phyloP scores from a whole-genome alignment of 179 eudicot genomes.

The Carnegiea gigantea region DNA sequence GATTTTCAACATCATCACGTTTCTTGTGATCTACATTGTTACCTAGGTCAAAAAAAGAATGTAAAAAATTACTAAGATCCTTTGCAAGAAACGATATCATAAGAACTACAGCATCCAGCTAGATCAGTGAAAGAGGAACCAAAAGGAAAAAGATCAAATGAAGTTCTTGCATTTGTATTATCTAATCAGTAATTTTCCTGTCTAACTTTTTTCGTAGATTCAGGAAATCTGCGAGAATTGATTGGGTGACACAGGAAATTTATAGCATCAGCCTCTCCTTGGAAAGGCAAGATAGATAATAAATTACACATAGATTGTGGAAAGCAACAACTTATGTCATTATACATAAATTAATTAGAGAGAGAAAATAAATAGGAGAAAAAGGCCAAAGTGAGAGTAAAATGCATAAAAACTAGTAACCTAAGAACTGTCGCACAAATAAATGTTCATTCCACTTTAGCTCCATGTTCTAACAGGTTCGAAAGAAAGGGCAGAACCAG shows the following conservation, averaged over 20 bases:
- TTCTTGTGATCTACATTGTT: constrained; percentile 29
- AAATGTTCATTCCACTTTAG: too few relatives aligned
- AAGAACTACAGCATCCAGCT: neutral
- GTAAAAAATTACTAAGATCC: neutral
- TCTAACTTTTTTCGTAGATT: neutral
- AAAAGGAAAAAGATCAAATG: too few relatives aligned
- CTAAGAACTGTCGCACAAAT: too few relatives aligned
- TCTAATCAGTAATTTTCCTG: neutral
- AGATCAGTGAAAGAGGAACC: neutral
- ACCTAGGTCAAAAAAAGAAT: constrained; percentile 27
- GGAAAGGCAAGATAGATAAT: too few relatives aligned
- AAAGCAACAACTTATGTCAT: too few relatives aligned
- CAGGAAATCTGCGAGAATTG: neutral
- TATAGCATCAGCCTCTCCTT: too few relatives aligned
- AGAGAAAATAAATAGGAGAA: too few relatives aligned
- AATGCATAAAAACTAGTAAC: too few relatives aligned
- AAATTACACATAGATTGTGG: too few relatives aligned
- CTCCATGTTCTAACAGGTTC: too few relatives aligned
- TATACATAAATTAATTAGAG: too few relatives aligned
- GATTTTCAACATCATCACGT: constrained; percentile 25
- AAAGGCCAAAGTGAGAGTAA: neutral
- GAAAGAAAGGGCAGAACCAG: too few relatives aligned
- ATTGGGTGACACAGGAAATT: neutral
- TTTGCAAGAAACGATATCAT: neutral
- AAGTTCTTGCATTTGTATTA: neutral